Evolutionary conservation across 768 basidiomycete genomes (phyloP).

Genomic region (Leccinum aurantiacum): DNA sequence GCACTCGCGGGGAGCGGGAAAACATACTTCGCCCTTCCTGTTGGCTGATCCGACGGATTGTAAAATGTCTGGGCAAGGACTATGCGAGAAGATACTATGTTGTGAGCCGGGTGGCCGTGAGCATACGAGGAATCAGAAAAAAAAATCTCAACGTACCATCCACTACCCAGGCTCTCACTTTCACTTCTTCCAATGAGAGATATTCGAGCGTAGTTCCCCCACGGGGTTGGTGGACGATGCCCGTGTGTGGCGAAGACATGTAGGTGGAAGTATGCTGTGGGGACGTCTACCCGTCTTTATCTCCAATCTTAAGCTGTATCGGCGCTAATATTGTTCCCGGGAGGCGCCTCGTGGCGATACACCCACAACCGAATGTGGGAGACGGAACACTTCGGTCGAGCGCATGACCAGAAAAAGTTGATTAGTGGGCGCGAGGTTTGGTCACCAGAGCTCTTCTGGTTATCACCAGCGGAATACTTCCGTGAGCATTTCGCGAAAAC

Average conservation of each 20-base stretch:
- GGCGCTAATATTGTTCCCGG: background rate
- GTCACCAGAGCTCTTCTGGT: background rate
- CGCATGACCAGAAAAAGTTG: constrained; percentile 1
- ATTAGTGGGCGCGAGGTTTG: background rate
- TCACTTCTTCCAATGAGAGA: constrained; percentile 44
- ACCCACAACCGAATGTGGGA: constrained; percentile 9
- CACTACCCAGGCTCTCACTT: constrained; percentile 40
- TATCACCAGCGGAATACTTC: constrained; percentile 13
- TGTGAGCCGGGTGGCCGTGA: background rate
- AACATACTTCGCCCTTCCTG: constrained; percentile 49
- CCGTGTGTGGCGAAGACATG: constrained; percentile 23
- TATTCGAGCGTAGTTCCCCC: constrained; percentile 26
- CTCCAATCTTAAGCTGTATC: constrained; percentile 9
- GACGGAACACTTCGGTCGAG: background rate
- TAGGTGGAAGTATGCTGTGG: constrained; percentile 7
- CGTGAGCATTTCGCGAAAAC: background rate
- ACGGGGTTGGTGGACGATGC: constrained; percentile 34
- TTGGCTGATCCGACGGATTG: constrained; percentile 39
- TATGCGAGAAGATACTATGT: constrained; percentile 44
- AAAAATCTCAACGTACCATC: constrained; percentile 35
- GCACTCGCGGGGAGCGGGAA: constrained; percentile 59
- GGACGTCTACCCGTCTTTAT: constrained; percentile 11
- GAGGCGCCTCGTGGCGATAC: constrained; percentile 1
- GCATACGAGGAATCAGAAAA: background rate
- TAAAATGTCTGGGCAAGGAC: constrained; percentile 41